Evolutionary conservation across 129 eudicot species (phyloP), one percentile per base, ranked within the genome.

Genomic region (Helianthus annuus): DNA sequence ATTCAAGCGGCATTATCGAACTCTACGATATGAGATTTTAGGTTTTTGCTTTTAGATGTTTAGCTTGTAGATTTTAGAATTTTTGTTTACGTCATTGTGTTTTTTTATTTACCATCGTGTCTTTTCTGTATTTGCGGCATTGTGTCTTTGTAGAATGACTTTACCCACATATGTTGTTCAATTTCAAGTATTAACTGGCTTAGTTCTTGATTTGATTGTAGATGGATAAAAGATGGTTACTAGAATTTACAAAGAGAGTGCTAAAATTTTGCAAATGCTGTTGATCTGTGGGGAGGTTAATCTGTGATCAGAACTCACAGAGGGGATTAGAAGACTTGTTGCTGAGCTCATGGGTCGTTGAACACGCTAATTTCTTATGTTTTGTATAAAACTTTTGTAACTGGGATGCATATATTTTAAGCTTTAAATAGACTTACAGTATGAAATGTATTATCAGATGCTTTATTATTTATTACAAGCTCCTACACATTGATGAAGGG

Each of bases 251-350:
- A 38, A 63, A 39, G 38, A 57, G 38, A 24, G 27, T 56, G 62
- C 63, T 19, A 11, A 22, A 4, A n/a, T 63, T 63, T 63, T 63
- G 68, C 49, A n/a, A 38, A 63, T 36, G 68, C 68, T n/a, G 27
- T 15, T 38, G 68, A 38, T 63, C 49, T 15, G 12, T 36, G 15
- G 65, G 65, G 63, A 57, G 65, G 14, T 55, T 55, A 55, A 19
- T 55, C 32, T 55, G 1, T 54, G 15, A 11, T 13, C 68, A 14
- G 27, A 38, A 63, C 24, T 32, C 19, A 27, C 32, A 1, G 10
- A 6, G 46, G 66, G 36, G 19, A 14, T 61, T 36, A 61, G 66
- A 36, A 63, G 68, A 15, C 68, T 2, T 36, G 65, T 11, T 24
- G 27, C 10, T 14, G 68, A 63, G 15, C 38, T 63, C 48, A 7